phyloP scores from a whole-genome alignment of 2,329 filamentous ascomycete species.

The Penicillium sp. region DNA sequence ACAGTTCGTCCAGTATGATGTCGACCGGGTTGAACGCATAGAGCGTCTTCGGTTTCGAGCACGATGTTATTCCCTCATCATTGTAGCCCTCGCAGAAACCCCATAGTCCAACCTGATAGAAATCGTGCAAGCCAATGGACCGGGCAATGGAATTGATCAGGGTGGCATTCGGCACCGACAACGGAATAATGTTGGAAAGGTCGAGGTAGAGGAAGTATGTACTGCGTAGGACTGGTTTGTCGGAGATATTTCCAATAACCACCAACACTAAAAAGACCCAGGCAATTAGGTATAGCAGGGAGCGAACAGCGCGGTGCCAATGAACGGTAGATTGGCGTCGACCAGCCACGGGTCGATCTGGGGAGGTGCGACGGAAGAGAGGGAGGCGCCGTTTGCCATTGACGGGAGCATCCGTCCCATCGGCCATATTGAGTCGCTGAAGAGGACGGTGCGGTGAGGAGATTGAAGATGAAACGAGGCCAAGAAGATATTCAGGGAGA shows the following conservation, averaged over 20 bases:
- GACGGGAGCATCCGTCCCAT: constrained; percentile 17
- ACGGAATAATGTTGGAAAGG: constrained; percentile 77
- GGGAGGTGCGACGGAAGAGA: constrained; percentile 28
- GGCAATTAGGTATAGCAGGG: constrained; percentile 71
- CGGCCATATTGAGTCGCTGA: constrained; percentile 15
- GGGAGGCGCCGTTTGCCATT: constrained; percentile 31
- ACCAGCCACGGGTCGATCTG: constrained; percentile 31
- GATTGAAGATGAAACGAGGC: background rate
- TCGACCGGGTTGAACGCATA: constrained; percentile 93
- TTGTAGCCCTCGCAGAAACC: constrained; percentile 86
- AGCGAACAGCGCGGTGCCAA: constrained; percentile 65
- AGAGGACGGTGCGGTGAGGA: background rate
- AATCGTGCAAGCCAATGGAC: constrained; percentile 85
- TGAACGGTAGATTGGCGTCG: constrained; percentile 40
- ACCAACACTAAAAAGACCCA: constrained; percentile 80
- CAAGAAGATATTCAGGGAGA: background rate
- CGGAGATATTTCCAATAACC: constrained; percentile 72
- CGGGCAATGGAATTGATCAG: constrained; percentile 87
- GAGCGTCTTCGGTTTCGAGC: constrained; percentile 67
- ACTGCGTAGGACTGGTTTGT: constrained; percentile 62
- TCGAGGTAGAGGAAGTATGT: constrained; percentile 87
- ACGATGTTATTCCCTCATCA: constrained; percentile 68
- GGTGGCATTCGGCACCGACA: constrained; percentile 68
- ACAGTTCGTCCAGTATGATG: constrained; percentile 76
- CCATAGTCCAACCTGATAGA: constrained; percentile 92